Conservation (phyloP, 805 yeast genomes). For the Candida ovalis region DNA sequence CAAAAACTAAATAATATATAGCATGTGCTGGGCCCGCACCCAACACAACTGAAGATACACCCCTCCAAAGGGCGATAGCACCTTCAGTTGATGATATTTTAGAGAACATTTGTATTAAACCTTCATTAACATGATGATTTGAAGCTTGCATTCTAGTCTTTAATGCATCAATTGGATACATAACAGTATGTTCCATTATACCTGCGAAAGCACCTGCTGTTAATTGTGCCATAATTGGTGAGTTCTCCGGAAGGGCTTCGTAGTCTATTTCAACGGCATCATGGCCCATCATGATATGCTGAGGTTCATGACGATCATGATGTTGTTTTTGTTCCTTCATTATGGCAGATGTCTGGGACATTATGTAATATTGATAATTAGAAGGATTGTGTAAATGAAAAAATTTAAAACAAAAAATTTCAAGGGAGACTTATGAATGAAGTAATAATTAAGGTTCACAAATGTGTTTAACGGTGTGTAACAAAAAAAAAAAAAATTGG, state of each 20-base stretch:
- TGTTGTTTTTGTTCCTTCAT: neutral
- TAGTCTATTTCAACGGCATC: constrained; percentile 62
- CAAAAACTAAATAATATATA: constrained; percentile 92
- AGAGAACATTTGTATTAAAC: constrained; percentile 64
- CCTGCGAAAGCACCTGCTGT: constrained; percentile 99
- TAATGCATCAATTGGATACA: constrained; percentile 96
- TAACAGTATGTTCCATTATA: constrained; percentile 94
- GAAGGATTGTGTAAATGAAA: too few relatives aligned
- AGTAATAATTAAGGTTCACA: too few relatives aligned
- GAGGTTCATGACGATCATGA: neutral
- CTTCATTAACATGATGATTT: constrained; percentile 27
- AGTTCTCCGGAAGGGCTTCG: constrained; percentile 85
- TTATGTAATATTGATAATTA: neutral
- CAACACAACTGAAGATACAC: constrained; percentile 82
- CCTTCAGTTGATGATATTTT: constrained; percentile 86
- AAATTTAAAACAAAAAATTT: too few relatives aligned
- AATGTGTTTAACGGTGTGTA: too few relatives aligned
- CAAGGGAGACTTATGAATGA: too few relatives aligned
- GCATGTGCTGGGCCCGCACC: constrained; percentile 99
- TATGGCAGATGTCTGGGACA: constrained; percentile 1
- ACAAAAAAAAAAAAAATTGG: too few relatives aligned
- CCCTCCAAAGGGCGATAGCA: constrained; percentile 85
- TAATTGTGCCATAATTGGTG: constrained; percentile 77
- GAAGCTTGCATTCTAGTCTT: constrained; percentile 89
- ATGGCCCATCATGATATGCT: constrained; percentile 14